Evolutionary conservation across 179 eudicot species (phyloP), one percentile per base, ranked within the genome.

Genomic region (Silene vulgaris): DNA sequence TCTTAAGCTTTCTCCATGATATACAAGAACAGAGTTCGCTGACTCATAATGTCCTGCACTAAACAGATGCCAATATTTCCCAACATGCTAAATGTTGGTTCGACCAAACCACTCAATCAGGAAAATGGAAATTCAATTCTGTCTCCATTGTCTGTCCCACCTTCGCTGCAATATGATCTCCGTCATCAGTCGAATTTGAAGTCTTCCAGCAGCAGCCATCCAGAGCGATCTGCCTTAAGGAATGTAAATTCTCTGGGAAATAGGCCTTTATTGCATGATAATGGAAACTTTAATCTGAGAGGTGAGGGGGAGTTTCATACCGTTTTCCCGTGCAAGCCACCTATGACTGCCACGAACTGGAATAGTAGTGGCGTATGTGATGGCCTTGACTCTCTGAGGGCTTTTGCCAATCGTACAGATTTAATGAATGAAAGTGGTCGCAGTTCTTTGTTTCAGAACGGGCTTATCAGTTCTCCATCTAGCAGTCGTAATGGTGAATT

Each of bases 131-230:
- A 73, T 78, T 80, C 88, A 11, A 82, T 82, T 79, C 73, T 71
- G 35, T 76, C 91, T 81, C 78, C 81, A 20, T 68, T 86, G 77
- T 86, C 91, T 75, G 84, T 76, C 67, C 80, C 85, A 56, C 77
- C 81, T 67, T 71, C 79, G 28, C 17, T 72, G 63, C 86, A 81
- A 57, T 64, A 72, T 74, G 86, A 86, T 73, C 75, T 78, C 37
- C 84, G 77, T 76, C 82, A 80, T 52, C 77, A 80, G 57, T 71
- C 81, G 16, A 76, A 67, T 75, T 26, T 79, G 70, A 81, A 79
- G 57, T 75, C 86, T 72, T 48, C 69, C n/a, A 37, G 60, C 78
- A 77, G 64, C 57, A 64, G 64, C 74, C 57, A 52, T 84, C 72
- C 83, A 11, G 69, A 71, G 43, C 72, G 40, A 74, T 32, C 68